Conservation (phyloP, 2,329 filamentous ascomycete genomes). For the Botrytis deweyae region DNA sequence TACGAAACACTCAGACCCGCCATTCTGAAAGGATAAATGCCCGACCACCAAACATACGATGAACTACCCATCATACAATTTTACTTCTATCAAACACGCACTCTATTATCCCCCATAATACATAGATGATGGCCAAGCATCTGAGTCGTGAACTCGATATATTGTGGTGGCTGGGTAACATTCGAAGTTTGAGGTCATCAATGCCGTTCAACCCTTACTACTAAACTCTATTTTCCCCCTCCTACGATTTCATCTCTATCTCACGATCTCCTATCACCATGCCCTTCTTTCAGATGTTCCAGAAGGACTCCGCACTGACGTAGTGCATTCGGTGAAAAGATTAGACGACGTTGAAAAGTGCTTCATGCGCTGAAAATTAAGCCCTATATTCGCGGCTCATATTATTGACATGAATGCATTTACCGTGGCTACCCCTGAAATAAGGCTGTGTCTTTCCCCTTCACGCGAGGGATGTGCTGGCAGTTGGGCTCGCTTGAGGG, state of each 20-base stretch:
- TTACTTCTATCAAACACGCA: background rate
- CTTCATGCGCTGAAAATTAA: constrained; percentile 9
- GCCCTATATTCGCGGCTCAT: background rate
- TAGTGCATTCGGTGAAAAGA: background rate
- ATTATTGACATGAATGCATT: background rate
- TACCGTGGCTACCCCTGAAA: constrained; percentile 15
- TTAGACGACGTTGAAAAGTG: background rate
- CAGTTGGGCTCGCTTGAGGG: background rate
- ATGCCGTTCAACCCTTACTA: constrained; percentile 4
- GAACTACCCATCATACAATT: background rate
- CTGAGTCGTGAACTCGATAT: background rate
- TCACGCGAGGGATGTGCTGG: constrained; percentile 21
- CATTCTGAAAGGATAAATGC: background rate
- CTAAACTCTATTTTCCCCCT: background rate
- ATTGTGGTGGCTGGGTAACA: constrained; percentile 3
- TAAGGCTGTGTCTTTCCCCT: background rate
- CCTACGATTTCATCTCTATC: background rate
- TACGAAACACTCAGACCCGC: background rate
- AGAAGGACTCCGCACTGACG: constrained; percentile 15
- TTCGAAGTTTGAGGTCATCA: background rate
- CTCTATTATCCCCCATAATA: background rate
- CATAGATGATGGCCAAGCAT: background rate
- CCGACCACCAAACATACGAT: background rate
- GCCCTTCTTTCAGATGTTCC: background rate
- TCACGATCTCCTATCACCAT: background rate